Conservation (phyloP, 441 rosid genomes). For the Francoa sonchifolia region DNA sequence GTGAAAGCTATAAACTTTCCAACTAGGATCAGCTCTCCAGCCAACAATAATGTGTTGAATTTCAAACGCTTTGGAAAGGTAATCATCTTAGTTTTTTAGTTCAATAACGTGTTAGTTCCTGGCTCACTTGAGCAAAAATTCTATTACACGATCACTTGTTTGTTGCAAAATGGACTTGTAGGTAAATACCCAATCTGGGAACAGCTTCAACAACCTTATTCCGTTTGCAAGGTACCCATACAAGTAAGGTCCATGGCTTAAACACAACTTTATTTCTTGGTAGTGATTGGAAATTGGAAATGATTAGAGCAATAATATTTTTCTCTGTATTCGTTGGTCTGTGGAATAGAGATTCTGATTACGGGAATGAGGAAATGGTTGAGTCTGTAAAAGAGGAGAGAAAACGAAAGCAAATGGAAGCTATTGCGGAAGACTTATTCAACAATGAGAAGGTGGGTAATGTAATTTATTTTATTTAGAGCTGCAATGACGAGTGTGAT, state of each 20-base stretch:
- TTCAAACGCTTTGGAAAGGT: constrained; percentile 91
- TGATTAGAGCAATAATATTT: no score
- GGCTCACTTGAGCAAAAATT: no score
- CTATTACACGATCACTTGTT: no score
- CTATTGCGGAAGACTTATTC: constrained; percentile 80
- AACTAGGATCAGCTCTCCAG: constrained; percentile 14
- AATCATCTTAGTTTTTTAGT: constrained; percentile 5
- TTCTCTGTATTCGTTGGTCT: constrained; percentile 3
- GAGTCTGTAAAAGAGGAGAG: constrained; percentile 65
- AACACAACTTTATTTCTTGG: constrained; percentile 4
- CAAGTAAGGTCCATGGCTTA: constrained; percentile 36
- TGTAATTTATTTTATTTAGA: background rate
- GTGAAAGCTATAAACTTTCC: constrained; percentile 30
- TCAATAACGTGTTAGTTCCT: no score
- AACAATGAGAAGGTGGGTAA: constrained; percentile 49
- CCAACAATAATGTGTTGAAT: constrained; percentile 28
- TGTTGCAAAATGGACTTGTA: constrained; percentile 18
- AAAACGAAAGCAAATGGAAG: constrained; percentile 77
- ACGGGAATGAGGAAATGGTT: constrained; percentile 31
- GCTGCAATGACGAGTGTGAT: background rate
- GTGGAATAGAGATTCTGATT: constrained; percentile 38
- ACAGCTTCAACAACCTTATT: constrained; percentile 73
- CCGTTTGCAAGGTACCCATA: constrained; percentile 83
- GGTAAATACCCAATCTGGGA: constrained; percentile 59
- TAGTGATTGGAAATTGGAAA: constrained; percentile 1